phyloP scores from a whole-genome alignment of 2,329 filamentous ascomycete genomes.

The Colletotrichum acutatum region DNA sequence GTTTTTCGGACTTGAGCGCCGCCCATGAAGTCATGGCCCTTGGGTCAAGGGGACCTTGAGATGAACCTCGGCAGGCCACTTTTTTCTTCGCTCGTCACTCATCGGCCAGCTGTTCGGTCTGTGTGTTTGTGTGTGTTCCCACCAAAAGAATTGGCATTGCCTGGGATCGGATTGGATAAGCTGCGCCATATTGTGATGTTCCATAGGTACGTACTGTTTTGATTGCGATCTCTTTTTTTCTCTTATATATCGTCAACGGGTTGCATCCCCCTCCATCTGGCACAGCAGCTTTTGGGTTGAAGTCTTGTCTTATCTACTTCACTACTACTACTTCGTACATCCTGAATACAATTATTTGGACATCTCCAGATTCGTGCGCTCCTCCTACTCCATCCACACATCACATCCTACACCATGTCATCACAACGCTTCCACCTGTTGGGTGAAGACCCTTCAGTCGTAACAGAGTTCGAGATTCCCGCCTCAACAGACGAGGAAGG shows the following conservation, averaged over 20 bases:
- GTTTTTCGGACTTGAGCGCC: constrained; percentile 25
- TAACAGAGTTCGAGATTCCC: constrained; percentile 51
- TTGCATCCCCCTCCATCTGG: constrained; percentile 9
- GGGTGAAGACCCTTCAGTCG: constrained; percentile 50
- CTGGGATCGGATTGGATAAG: constrained; percentile 18
- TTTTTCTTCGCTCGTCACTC: constrained; percentile 3
- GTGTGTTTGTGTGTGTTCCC: constrained; percentile 8
- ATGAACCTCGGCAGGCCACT: constrained; percentile 34
- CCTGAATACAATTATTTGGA: not conserved
- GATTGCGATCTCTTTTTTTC: constrained; percentile 9
- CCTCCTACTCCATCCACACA: not conserved
- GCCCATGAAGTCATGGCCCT: constrained; percentile 27
- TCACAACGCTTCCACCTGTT: constrained; percentile 54
- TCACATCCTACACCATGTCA: constrained; percentile 43
- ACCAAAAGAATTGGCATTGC: constrained; percentile 14
- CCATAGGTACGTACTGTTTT: constrained; percentile 18
- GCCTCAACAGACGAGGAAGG: constrained; percentile 47
- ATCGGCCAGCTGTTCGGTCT: not conserved
- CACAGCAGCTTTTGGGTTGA: not conserved
- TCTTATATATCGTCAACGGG: constrained; percentile 30
- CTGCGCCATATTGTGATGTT: constrained; percentile 9
- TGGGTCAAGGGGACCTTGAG: constrained; percentile 6
- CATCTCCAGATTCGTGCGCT: not conserved
- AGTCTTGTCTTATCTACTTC: not conserved
- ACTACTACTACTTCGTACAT: not conserved